These are phyloP conservation scores for Boletus sp. DNA, from an alignment of 768 basidiomycete genomes.

Conservation along the genomic window DNA sequence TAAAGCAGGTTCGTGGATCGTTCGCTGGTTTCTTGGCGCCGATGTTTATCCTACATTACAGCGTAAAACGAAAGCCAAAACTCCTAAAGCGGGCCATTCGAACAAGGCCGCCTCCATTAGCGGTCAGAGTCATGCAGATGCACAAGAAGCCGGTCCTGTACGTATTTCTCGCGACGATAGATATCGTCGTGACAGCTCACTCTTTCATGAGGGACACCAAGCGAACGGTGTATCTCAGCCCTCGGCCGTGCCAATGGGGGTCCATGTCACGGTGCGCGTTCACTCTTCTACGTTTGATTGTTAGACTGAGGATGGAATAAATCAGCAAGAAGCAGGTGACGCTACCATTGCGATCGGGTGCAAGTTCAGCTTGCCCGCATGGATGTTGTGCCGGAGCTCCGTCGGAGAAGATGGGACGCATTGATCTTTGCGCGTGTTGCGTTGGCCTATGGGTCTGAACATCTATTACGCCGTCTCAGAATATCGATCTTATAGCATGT, in stretches of 20 bases:
- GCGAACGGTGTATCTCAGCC: not conserved
- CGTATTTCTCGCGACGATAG: not conserved
- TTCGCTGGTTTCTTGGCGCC: no score
- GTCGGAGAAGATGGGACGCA: not conserved
- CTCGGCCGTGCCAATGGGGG: no score
- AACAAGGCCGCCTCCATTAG: not conserved
- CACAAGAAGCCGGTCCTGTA: no score
- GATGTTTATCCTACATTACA: not conserved
- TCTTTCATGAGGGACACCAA: not conserved
- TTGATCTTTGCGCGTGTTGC: not conserved
- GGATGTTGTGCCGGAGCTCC: not conserved
- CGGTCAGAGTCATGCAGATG: not conserved
- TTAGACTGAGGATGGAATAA: not conserved
- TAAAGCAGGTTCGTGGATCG: no score
- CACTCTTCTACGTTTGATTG: not conserved
- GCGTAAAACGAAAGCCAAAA: not conserved
- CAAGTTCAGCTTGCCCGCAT: not conserved
- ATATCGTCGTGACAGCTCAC: not conserved
- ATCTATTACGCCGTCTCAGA: no score
- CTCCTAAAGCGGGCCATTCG: not conserved
- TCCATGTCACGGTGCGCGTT: not conserved
- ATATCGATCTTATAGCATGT: no score
- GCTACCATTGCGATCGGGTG: not conserved
- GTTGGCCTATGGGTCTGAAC: not conserved
- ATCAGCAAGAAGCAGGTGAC: not conserved